Percentiles rank a stretch among this genome's conserved stretches.
Evolutionary conservation across 148 eudicot species (phyloP).

Genomic region (Chenopodium album): DNA sequence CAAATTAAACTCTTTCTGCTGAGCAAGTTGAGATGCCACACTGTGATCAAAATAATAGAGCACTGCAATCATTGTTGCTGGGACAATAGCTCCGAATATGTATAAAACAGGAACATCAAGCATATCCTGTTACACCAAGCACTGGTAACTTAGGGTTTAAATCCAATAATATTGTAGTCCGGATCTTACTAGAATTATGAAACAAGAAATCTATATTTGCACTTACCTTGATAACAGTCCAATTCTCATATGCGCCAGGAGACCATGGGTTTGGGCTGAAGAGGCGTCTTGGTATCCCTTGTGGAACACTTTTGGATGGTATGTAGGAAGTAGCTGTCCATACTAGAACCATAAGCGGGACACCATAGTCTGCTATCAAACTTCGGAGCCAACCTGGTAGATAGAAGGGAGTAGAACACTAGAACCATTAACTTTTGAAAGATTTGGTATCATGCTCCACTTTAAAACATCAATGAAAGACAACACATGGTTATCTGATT

Average conservation of each 20-base stretch:
- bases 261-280: slow-evolving; percentile 97
- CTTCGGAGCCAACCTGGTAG: slow-evolving; percentile 77
- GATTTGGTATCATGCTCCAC: background rate
- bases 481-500: background rate
- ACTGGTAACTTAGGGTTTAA: background rate
- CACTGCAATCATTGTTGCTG: slow-evolving; percentile 94
- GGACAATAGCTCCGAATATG: slow-evolving; percentile 85
- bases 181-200: background rate
- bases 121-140: slow-evolving; percentile 65
- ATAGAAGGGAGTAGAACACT: background rate
- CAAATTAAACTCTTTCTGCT: slow-evolving; percentile 87
- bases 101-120: slow-evolving; percentile 66
- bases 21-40: slow-evolving; percentile 94
- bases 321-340: slow-evolving; percentile 85
- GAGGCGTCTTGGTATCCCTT: slow-evolving; percentile 81
- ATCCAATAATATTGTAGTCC: too few species aligned
- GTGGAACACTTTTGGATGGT: slow-evolving; percentile 70
- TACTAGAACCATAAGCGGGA: slow-evolving; percentile 85
- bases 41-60: slow-evolving; percentile 95
- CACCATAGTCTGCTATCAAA: slow-evolving; percentile 88
- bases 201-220: background rate
- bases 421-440: background rate
- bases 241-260: slow-evolving; percentile 86
- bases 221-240: slow-evolving; percentile 78
- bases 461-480: background rate